Base-by-base conservation (phyloP, 2,329 filamentous ascomycete species). In the Neofusicoccum umdonicola region DNA sequence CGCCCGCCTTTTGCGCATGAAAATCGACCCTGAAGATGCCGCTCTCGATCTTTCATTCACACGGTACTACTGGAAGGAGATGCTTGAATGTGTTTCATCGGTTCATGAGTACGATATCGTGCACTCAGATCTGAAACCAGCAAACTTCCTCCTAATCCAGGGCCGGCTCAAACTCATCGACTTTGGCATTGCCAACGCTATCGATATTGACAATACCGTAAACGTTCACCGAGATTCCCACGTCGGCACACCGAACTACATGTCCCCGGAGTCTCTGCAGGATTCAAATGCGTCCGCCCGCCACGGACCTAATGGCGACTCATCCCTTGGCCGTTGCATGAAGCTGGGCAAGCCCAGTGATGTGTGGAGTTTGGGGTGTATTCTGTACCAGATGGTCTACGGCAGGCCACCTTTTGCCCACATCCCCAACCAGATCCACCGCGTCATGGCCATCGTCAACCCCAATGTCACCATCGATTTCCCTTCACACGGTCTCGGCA, bases 31-130 rank as follows among this genome's bases (percentile, higher is more conserved):
- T 3, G 72, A 73, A 13, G 87, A 90, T 62, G 87, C 91, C 44
- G 86, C 84, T 66, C 90, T 99, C 66, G 95, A 99, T 74, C 85
- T 92, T 1, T 91, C 90, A 62, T 97, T 98, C 76, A 92, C 95
- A 12, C 90, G 95, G n/a, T 96, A 91, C 79, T 97, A 97, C 82
- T 99, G 95, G 95, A 95, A 96, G 77, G 95, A 99, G 79, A 99
- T 99, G 95, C 88, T 99, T 17, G 93, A 97, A 76, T 98, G 95
- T 74, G 87, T 99, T 5, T 87, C 91, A 69, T 87, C 94, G 0
- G 93, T 99, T 0, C 95, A 99, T 74, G 86, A 90, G 12, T 85
- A 90, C 75, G 93, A 97, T 73, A 93, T 99, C 68, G 95, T 99
- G 3, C 95, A 99, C 79, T 97, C 93, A 0, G 95, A 99, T 74